A percentile compares a stretch with the other conserved stretches of the same genome.
These are phyloP conservation scores for Fusarium poae DNA, from an alignment of 2,329 filamentous ascomycete species.

Conservation along the genomic window DNA sequence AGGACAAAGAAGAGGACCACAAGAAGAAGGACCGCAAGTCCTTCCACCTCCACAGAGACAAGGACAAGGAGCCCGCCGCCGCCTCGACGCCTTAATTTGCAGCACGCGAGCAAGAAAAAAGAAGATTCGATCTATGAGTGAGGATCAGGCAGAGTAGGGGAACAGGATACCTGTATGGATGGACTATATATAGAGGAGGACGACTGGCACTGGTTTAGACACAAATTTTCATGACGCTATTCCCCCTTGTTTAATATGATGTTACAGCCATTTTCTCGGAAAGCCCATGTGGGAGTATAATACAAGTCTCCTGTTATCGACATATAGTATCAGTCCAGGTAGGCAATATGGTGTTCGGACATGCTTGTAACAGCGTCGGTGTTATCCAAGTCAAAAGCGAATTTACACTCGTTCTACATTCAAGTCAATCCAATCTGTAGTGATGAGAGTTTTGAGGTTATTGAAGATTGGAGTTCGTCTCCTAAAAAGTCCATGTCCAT, in stretches of 20 bases:
- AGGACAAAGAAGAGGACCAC: conserved; percentile 75
- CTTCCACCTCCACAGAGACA: conserved; percentile 24
- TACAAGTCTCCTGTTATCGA: neutral
- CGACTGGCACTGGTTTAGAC: conserved; percentile 47
- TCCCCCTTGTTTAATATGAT: conserved; percentile 33
- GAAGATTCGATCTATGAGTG: neutral
- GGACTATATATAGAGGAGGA: conserved; percentile 35
- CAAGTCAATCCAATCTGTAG: neutral
- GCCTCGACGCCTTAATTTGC: conserved; percentile 7
- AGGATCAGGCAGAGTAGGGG: neutral
- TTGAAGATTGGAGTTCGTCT: conserved; percentile 26
- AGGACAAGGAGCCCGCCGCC: conserved; percentile 27
- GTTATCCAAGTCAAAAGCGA: neutral
- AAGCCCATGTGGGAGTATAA: neutral
- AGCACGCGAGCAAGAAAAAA: neutral
- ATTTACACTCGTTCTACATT: neutral
- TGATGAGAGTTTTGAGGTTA: neutral
- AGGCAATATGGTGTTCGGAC: neutral
- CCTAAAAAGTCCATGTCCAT: conserved; percentile 18
- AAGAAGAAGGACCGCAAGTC: conserved; percentile 67
- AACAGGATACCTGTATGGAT: conserved; percentile 11
- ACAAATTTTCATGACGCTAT: conserved; percentile 47
- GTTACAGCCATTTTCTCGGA: conserved; percentile 15
- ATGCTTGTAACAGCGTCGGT: neutral
- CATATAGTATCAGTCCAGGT: neutral